Percentiles rank a stretch among this genome's conserved stretches.
Evolutionary conservation across 1,284 basidiomycete genomes (phyloP).

Genomic region (Rhodotorula sp.): DNA sequence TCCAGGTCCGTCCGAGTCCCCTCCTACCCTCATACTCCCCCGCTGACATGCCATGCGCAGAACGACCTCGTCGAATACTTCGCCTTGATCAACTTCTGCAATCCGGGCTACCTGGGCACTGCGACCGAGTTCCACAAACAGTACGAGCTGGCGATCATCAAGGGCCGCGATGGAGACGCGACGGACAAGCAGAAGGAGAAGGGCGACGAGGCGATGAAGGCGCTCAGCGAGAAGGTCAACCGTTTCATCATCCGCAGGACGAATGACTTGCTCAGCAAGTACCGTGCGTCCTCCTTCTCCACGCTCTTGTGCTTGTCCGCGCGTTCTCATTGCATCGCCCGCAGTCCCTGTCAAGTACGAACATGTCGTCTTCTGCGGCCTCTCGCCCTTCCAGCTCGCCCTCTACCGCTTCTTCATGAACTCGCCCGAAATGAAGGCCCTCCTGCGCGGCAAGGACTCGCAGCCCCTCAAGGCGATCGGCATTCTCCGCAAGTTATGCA

Average conservation of each 20-base stretch:
- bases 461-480: slow-evolving; percentile 98
- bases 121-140: slow-evolving; percentile 94
- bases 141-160: slow-evolving; percentile 90
- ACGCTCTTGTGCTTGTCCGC: too few relatives aligned
- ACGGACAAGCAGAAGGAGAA: slow-evolving; percentile 75
- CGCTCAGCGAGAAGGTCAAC: slow-evolving; percentile 83
- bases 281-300: too few relatives aligned
- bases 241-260: slow-evolving; percentile 97
- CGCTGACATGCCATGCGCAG: slow-evolving; percentile 52
- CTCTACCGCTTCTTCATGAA: slow-evolving; percentile 91
- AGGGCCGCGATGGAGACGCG: slow-evolving; percentile 88
- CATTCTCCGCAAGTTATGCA: slow-evolving; percentile 94
- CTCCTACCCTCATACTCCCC: neutral
- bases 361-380: slow-evolving; percentile 94
- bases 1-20: slow-evolving; percentile 56
- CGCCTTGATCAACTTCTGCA: slow-evolving; percentile 92
- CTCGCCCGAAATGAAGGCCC: slow-evolving; percentile 88
- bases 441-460: slow-evolving; percentile 84
- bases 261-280: slow-evolving; percentile 96
- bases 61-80: slow-evolving; percentile 98
- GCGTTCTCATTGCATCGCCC: too few relatives aligned
- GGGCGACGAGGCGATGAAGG: slow-evolving; percentile 88
- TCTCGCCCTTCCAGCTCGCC: slow-evolving; percentile 82
- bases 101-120: slow-evolving; percentile 89
- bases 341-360: slow-evolving; percentile 98